Evolutionary conservation across 2,329 filamentous ascomycete species (phyloP).

Genomic region (Passalora sequoiae): DNA sequence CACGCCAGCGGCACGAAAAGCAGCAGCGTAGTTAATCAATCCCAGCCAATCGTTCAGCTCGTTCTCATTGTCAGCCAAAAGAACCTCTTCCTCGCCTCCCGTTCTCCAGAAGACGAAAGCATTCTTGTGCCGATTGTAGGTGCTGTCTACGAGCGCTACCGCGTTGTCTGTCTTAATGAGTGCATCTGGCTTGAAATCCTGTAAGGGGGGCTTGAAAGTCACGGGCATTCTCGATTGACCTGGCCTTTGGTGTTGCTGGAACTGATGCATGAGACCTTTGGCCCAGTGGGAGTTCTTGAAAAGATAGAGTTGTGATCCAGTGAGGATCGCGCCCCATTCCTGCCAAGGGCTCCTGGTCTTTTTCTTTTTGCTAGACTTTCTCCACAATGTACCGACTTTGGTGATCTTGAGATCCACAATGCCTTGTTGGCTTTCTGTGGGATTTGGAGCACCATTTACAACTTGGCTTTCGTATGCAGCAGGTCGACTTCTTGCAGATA

Average conservation of each 20-base stretch:
- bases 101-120: conserved; percentile 88
- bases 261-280: conserved; percentile 82
- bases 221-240: conserved; percentile 71
- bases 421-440: conserved; percentile 81
- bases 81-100: conserved; percentile 79
- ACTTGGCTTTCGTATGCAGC: conserved; percentile 86
- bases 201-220: conserved; percentile 82
- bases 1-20: conserved; percentile 86
- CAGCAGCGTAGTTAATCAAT: conserved; percentile 92
- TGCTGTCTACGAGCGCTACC: conserved; percentile 77
- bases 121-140: conserved; percentile 92
- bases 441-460: conserved; percentile 32
- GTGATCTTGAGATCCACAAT: conserved; percentile 97
- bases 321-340: conserved; percentile 95
- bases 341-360: conserved; percentile 95
- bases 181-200: conserved; percentile 88
- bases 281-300: conserved; percentile 92
- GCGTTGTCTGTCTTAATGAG: conserved; percentile 91
- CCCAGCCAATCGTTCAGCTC: conserved; percentile 97
- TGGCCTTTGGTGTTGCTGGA: conserved; percentile 73
- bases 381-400: conserved; percentile 90
- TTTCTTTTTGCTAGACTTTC: conserved; percentile 91
- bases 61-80: conserved; percentile 81
- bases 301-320: conserved; percentile 94
- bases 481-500: conserved; percentile 85